Evolutionary conservation across 306 rosid genomes (phyloP), one percentile per base, ranked within the genome.

Genomic region (Phaseolus lunatus): DNA sequence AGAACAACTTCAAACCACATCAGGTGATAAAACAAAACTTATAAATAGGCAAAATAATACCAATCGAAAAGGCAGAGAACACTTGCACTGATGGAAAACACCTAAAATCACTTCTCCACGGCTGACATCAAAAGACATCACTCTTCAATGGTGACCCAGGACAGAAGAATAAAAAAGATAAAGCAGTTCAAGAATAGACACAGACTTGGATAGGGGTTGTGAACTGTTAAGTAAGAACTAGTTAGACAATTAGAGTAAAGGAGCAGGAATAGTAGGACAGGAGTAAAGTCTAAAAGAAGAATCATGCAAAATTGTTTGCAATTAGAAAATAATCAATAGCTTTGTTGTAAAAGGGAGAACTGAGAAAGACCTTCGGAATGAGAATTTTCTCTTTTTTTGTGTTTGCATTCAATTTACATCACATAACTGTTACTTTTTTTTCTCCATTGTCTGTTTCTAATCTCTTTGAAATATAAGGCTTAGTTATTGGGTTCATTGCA

Each of bases 241-340:
- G 5, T 20, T 20, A 2, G 18, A 13, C 8, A 11, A 24, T 71
- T 70, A 19, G 50, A 65, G 43, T 48, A 27, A n/a, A 71, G 65
- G 65, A 33, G 76, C 76, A 71, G 66, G 53, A 70, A 20, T 14
- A 47, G 65, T 10, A 71, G 50, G 35, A 71, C n/a, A 20, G 48
- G 9, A 59, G 23, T 49, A 71, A 24, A 52, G 4, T 44, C 15
- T n/a, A 71, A 24, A 52, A 71, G 76, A 31, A 31, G 64, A 52
- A 23, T 12, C 33, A 33, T 71, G 52, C 33, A 33, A 20, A 12
- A 70, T 31, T 12, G 11, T 33, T 70, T 33, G 49, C 64, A 29
- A 18, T 70, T 44, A 52, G 20, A 31, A 70, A 39, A 49, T 14
- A 24, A 50, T 58, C 63, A 31, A 31, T 18, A 53, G 50, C 65